These are phyloP conservation scores for Hanseniaspora pseudoguilliermondii DNA, from an alignment of 805 yeast genomes.

Conservation along the genomic window DNA sequence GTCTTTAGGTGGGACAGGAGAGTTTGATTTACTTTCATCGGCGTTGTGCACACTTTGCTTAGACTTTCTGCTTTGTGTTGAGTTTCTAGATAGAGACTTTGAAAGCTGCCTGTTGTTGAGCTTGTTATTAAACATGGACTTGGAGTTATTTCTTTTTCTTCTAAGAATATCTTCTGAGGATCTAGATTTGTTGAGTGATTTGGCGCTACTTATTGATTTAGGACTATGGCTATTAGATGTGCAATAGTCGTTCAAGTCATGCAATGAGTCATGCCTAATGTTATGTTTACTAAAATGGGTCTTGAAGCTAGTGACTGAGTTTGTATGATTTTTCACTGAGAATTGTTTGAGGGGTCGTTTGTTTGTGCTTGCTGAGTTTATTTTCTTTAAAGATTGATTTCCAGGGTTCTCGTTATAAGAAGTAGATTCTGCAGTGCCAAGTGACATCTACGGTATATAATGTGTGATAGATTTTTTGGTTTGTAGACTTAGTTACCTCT, in stretches of 20 bases:
- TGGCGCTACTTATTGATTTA: neutral
- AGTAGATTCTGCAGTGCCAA: neutral
- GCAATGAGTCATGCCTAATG: neutral
- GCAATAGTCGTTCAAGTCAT: constrained; percentile 1
- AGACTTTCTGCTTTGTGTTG: constrained; percentile 1
- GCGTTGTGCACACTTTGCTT: neutral
- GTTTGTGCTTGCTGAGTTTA: neutral
- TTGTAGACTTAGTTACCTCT: too few relatives aligned
- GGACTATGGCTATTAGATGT: constrained; percentile 1
- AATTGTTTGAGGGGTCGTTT: constrained; percentile 9
- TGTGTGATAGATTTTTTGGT: too few relatives aligned
- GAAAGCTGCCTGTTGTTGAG: constrained; percentile 5
- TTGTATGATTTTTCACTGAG: constrained; percentile 1
- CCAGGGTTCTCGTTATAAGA: neutral
- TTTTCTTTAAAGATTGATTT: constrained; percentile 13
- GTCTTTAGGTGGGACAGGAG: neutral
- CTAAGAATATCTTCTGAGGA: constrained; percentile 14
- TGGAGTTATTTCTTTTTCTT: constrained; percentile 19
- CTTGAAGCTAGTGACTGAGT: constrained; percentile 2
- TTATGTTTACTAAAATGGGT: neutral
- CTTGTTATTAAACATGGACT: constrained; percentile 15
- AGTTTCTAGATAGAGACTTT: constrained; percentile 5
- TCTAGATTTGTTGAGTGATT: neutral
- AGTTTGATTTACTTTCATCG: neutral
- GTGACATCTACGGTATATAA: neutral